phyloP scores from a whole-genome alignment of 768 basidiomycete genomes.

The Mycena sanguinolenta region DNA sequence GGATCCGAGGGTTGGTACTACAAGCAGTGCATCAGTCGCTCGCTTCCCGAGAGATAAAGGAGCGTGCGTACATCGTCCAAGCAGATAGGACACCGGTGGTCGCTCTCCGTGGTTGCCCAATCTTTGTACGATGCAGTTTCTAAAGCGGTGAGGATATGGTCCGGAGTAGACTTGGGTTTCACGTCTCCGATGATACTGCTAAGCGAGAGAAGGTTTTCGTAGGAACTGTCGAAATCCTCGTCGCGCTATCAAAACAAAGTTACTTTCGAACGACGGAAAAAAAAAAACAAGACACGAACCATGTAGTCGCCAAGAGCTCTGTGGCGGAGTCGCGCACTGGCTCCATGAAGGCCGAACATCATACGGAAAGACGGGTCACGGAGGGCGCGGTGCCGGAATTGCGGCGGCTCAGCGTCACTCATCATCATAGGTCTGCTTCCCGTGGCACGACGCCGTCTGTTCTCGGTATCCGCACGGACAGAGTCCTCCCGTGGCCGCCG shows the following conservation, averaged over 20 bases:
- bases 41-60: slow-evolving; percentile 21
- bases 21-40: slow-evolving; percentile 21
- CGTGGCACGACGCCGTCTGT: slow-evolving; percentile 15
- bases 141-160: slow-evolving; percentile 68
- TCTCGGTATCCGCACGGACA: slow-evolving; percentile 12
- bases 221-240: slow-evolving; percentile 82
- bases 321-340: slow-evolving; percentile 27
- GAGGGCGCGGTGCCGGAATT: slow-evolving; percentile 20
- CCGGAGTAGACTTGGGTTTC: slow-evolving; percentile 73
- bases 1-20: slow-evolving; percentile 76
- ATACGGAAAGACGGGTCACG: slow-evolving; percentile 25
- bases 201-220: slow-evolving; percentile 75
- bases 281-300: slow-evolving; percentile 42
- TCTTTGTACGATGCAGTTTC: slow-evolving; percentile 76
- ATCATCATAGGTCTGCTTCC: background rate
- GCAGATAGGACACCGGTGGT: slow-evolving; percentile 86
- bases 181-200: slow-evolving; percentile 76
- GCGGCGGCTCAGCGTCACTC: slow-evolving; percentile 9
- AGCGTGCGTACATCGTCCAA: slow-evolving; percentile 78
- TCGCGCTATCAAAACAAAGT: slow-evolving; percentile 65
- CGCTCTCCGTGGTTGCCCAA: slow-evolving; percentile 75
- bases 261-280: slow-evolving; percentile 12
- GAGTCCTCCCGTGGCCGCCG: slow-evolving; percentile 5
- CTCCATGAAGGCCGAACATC: slow-evolving; percentile 32
- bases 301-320: slow-evolving; percentile 61